phyloP scores from a whole-genome alignment of 2,329 filamentous ascomycete genomes.

The Claviceps sorghi region DNA sequence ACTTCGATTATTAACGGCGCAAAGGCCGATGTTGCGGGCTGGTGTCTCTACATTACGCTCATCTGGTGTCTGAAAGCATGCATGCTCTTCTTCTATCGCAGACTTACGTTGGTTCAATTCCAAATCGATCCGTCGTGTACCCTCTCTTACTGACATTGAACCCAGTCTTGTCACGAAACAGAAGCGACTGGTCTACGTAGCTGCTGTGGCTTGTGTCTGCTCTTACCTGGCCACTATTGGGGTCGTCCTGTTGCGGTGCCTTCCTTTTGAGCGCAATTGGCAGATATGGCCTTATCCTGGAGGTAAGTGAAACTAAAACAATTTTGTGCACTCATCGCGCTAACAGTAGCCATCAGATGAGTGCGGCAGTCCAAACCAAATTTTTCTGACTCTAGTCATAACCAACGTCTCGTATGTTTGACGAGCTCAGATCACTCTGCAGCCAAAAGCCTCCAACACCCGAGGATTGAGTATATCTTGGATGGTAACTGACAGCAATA shows the following conservation, averaged over 20 bases:
- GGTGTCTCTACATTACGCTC: conserved; percentile 22
- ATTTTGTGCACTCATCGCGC: neutral
- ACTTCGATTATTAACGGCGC: conserved; percentile 9
- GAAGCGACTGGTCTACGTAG: conserved; percentile 8
- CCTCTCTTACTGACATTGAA: neutral
- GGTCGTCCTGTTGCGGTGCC: conserved; percentile 10
- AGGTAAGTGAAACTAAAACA: conserved; percentile 3
- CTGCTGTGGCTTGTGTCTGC: conserved; percentile 7
- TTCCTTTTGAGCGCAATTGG: conserved; percentile 13
- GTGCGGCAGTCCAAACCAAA: conserved; percentile 10
- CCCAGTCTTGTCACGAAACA: conserved; percentile 11
- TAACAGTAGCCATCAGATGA: conserved; percentile 6
- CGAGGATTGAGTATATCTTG: neutral
- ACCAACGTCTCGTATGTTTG: conserved; percentile 11
- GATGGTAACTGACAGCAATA: neutral
- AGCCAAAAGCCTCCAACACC: neutral
- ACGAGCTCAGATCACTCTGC: too few species aligned
- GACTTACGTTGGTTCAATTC: conserved; percentile 19
- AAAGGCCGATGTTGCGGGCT: conserved; percentile 16
- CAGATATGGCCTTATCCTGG: conserved; percentile 13
- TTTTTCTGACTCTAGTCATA: conserved; percentile 11
- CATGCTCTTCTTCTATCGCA: conserved; percentile 24
- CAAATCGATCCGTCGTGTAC: neutral
- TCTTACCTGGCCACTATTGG: conserved; percentile 10
- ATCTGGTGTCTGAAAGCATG: conserved; percentile 26